These are phyloP conservation scores for Podospora pseudoanserina DNA, from an alignment of 495 filamentous ascomycete genomes.

Conservation along the genomic window DNA sequence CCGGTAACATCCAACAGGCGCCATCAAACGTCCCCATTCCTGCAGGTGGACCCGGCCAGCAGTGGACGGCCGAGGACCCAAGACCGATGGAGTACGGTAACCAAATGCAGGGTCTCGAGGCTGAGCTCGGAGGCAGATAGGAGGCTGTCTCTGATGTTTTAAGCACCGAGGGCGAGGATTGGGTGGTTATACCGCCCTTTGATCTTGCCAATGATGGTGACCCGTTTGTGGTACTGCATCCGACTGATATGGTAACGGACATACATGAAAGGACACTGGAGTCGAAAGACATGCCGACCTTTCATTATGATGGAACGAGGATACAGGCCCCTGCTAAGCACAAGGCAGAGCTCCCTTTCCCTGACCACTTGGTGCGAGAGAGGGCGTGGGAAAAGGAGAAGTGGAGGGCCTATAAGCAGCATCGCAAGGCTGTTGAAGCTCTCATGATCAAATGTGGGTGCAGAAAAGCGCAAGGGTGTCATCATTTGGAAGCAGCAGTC, in stretches of 20 bases:
- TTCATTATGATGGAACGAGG: background rate
- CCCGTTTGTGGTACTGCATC: background rate
- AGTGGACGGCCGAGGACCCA: slow-evolving; percentile 80
- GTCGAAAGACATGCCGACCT: background rate
- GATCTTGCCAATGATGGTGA: background rate
- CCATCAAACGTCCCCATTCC: slow-evolving; percentile 65
- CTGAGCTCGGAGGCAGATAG: slow-evolving; percentile 66
- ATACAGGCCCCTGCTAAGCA: background rate
- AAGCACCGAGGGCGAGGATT: background rate
- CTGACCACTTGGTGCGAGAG: background rate
- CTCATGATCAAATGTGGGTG: background rate
- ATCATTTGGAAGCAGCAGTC: background rate
- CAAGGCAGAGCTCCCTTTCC: background rate
- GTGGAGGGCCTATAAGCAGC: background rate
- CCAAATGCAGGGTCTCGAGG: slow-evolving; percentile 65
- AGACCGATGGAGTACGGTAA: slow-evolving; percentile 74
- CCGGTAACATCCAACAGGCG: slow-evolving; percentile 29
- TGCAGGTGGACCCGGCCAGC: slow-evolving; percentile 52
- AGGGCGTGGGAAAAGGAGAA: background rate
- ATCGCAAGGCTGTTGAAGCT: background rate
- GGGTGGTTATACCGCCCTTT: background rate
- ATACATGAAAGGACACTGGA: background rate
- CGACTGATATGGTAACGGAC: background rate
- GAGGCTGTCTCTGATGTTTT: background rate
- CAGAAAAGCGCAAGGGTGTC: background rate